Percentiles rank a stretch among this genome's conserved stretches.
Evolutionary conservation across 139 green algal species (phyloP).

Genomic region (Chlamydomonas sp.): DNA sequence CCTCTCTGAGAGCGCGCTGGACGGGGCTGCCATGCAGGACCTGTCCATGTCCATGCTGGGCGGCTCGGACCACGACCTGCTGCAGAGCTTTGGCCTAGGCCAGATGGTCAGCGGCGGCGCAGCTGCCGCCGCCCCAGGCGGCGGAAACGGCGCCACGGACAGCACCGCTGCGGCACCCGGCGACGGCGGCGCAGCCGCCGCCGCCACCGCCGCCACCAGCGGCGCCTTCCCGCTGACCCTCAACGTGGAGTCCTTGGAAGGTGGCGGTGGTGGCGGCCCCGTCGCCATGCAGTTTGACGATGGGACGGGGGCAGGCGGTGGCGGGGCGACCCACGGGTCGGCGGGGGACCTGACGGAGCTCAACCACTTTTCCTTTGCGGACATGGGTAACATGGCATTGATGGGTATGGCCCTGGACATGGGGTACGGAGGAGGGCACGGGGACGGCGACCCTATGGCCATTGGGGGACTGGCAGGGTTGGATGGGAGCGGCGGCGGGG

Average conservation of each 20-base stretch:
- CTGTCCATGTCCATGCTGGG: background rate
- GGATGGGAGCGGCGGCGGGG: background rate
- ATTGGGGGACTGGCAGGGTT: background rate
- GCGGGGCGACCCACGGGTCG: background rate
- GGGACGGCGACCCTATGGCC: no score
- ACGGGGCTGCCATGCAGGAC: conserved; percentile 5
- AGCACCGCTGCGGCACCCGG: background rate
- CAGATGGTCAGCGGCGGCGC: background rate
- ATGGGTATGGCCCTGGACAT: conserved; percentile 1
- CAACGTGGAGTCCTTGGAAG: background rate
- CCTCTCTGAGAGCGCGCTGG: background rate
- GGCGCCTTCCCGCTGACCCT: conserved; percentile 18
- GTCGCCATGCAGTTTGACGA: background rate
- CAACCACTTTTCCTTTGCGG: conserved; percentile 22
- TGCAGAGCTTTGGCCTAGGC: conserved; percentile 9
- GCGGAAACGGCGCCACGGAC: background rate
- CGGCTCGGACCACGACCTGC: conserved; percentile 38
- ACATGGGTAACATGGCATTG: background rate
- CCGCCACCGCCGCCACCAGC: background rate
- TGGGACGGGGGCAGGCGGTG: background rate
- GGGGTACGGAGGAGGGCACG: background rate
- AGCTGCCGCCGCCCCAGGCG: background rate
- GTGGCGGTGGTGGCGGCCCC: background rate
- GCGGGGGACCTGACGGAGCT: background rate
- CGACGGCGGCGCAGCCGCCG: background rate